Conservation (phyloP, 371 early-diverging fungal genomes). For the Saksenaea vasiformis region DNA sequence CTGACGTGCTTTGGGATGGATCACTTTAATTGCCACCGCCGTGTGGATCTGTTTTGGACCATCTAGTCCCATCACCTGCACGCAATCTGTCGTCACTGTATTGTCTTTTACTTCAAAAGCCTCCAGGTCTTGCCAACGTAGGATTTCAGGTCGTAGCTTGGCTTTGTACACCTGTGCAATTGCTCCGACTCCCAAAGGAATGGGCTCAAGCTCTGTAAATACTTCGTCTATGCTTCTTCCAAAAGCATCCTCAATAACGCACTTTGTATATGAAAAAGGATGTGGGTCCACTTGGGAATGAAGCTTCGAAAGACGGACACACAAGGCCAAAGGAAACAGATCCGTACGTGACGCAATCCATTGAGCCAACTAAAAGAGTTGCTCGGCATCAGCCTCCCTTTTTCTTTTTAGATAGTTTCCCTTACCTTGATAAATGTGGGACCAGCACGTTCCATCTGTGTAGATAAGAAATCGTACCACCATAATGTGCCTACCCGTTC, state of each 20-base stretch:
- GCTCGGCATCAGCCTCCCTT: background rate
- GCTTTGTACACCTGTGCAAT: conserved; percentile 93
- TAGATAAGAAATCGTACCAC: conserved; percentile 83
- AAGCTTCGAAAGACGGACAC: conserved; percentile 74
- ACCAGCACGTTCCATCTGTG: conserved; percentile 84
- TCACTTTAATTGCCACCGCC: conserved; percentile 90
- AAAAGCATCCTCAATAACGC: conserved; percentile 64
- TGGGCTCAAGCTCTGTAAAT: conserved; percentile 74
- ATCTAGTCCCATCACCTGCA: conserved; percentile 26
- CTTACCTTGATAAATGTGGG: conserved; percentile 91
- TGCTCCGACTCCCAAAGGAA: conserved; percentile 92
- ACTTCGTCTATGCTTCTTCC: conserved; percentile 67
- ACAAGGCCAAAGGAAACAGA: conserved; percentile 81
- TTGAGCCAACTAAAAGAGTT: conserved; percentile 76
- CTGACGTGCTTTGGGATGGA: conserved; percentile 81
- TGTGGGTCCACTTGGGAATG: conserved; percentile 86
- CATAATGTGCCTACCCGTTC: conserved; percentile 70
- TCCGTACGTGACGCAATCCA: conserved; percentile 96
- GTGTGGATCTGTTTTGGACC: conserved; percentile 48
- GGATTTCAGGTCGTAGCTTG: conserved; percentile 53
- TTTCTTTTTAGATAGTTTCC: background rate
- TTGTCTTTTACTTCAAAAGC: conserved; percentile 23
- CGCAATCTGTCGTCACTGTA: conserved; percentile 35
- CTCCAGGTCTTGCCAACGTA: conserved; percentile 19
- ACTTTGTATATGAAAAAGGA: conserved; percentile 66